Percentiles rank a stretch among this genome's conserved stretches.
Evolutionary conservation across 1,139 yeast genomes (phyloP).

Genomic region (Hemisphaericaspora xylofermentans): DNA sequence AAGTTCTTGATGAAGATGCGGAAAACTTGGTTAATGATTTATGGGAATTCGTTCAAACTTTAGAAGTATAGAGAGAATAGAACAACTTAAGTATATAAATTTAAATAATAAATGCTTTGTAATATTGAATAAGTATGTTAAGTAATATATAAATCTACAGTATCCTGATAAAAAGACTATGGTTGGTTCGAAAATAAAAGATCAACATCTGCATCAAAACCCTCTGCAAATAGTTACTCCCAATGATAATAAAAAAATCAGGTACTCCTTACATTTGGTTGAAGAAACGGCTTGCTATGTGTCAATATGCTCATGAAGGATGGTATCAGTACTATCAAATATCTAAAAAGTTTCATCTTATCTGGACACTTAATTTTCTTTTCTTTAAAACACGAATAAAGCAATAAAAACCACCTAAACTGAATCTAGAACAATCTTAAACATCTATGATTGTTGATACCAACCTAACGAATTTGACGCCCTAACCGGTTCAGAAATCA

Average conservation of each 20-base stretch:
- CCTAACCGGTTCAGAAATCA: conserved; percentile 45
- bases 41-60: conserved; percentile 21
- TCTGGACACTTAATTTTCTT: not conserved
- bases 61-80: not conserved
- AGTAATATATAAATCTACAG: not conserved
- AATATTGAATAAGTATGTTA: conserved; percentile 1
- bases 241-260: not conserved
- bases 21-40: conserved; percentile 40
- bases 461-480: conserved; percentile 50
- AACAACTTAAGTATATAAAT: too few relatives aligned
- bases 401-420: not conserved
- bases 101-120: not conserved
- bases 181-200: not conserved
- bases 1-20: conserved; percentile 59
- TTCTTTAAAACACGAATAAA: not conserved
- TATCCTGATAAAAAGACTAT: not conserved
- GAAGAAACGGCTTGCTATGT: too few relatives aligned
- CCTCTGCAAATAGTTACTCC: not conserved
- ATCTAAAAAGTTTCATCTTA: not conserved
- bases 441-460: conserved; percentile 22
- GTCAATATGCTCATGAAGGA: too few relatives aligned
- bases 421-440: too few relatives aligned
- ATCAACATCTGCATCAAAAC: conserved; percentile 1
- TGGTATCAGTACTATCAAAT: not conserved
- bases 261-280: not conserved